A percentile compares a stretch with the other conserved stretches of the same genome.
Evolutionary conservation across 2,329 filamentous ascomycete genomes (phyloP).

Genomic region (Scorias spongiosa): DNA sequence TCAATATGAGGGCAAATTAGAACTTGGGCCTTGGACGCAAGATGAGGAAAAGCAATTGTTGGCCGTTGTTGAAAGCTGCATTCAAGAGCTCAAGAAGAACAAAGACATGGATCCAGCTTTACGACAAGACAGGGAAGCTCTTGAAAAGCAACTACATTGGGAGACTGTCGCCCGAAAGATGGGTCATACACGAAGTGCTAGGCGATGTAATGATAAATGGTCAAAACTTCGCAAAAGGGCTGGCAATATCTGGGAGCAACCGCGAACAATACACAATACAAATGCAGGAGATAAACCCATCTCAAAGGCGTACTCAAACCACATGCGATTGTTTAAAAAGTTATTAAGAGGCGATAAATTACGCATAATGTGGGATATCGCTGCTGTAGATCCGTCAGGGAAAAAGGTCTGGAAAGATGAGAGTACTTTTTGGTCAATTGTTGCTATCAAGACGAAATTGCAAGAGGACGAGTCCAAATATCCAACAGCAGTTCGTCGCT

Average conservation of each 20-base stretch:
- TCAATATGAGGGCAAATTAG: constrained; percentile 39
- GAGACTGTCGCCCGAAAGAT: constrained; percentile 47
- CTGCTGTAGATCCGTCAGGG: constrained; percentile 10
- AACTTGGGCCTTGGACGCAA: constrained; percentile 42
- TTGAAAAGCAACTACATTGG: constrained; percentile 50
- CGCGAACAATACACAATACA: neutral
- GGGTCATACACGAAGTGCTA: constrained; percentile 44
- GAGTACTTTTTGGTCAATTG: constrained; percentile 22
- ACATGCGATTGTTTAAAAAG: neutral
- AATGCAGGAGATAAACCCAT: constrained; percentile 3
- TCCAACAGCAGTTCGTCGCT: constrained; percentile 12
- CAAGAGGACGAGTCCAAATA: constrained; percentile 9
- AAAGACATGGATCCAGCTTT: constrained; percentile 6
- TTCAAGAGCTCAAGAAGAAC: constrained; percentile 26
- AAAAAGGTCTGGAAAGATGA: constrained; percentile 14
- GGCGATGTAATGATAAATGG: constrained; percentile 58
- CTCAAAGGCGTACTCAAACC: constrained; percentile 4
- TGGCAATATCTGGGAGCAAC: neutral
- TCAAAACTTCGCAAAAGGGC: constrained; percentile 24
- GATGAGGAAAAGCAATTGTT: constrained; percentile 43
- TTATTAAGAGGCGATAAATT: constrained; percentile 23
- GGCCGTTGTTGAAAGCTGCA: constrained; percentile 34
- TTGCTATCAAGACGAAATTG: constrained; percentile 12
- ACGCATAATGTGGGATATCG: constrained; percentile 24
- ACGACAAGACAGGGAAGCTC: constrained; percentile 21